phyloP scores from a whole-genome alignment of 1,139 yeast species.

The Hyphopichia fennica region DNA sequence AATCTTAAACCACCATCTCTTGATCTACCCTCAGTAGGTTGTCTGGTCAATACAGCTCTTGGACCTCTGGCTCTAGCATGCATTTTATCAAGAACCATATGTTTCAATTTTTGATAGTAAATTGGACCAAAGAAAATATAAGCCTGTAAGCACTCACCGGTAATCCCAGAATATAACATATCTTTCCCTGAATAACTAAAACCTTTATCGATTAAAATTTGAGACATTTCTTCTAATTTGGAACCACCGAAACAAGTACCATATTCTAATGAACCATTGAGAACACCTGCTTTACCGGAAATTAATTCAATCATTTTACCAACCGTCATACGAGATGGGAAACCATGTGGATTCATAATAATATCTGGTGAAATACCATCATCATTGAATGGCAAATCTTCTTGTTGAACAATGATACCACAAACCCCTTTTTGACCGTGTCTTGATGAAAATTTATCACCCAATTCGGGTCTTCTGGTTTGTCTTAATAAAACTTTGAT shows the following conservation, averaged over 20 bases:
- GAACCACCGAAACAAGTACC: slow-evolving; percentile 98
- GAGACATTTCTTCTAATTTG: slow-evolving; percentile 95
- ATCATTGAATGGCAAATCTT: slow-evolving; percentile 97
- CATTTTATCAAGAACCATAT: slow-evolving; percentile 98
- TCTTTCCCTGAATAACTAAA: slow-evolving; percentile 98
- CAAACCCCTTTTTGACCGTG: slow-evolving; percentile 99
- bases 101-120: slow-evolving; percentile 96
- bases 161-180: slow-evolving; percentile 97
- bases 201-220: slow-evolving; percentile 88
- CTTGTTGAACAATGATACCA: slow-evolving; percentile 98
- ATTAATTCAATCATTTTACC: slow-evolving; percentile 99
- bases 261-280: slow-evolving; percentile 97
- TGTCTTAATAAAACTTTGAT: slow-evolving; percentile 91
- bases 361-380: slow-evolving; percentile 97
- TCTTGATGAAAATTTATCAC: slow-evolving; percentile 96
- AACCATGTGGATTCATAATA: slow-evolving; percentile 97
- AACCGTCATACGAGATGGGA: slow-evolving; percentile 99
- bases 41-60: slow-evolving; percentile 95
- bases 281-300: slow-evolving; percentile 89
- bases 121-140: slow-evolving; percentile 99
- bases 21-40: slow-evolving; percentile 99
- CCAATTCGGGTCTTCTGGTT: slow-evolving; percentile 96
- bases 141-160: slow-evolving; percentile 96
- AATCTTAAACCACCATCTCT: slow-evolving; percentile 99
- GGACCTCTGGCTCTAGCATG: slow-evolving; percentile 99